Conservation (phyloP, 371 early-diverging fungal species). For the Apophysomyces ossiformis region DNA sequence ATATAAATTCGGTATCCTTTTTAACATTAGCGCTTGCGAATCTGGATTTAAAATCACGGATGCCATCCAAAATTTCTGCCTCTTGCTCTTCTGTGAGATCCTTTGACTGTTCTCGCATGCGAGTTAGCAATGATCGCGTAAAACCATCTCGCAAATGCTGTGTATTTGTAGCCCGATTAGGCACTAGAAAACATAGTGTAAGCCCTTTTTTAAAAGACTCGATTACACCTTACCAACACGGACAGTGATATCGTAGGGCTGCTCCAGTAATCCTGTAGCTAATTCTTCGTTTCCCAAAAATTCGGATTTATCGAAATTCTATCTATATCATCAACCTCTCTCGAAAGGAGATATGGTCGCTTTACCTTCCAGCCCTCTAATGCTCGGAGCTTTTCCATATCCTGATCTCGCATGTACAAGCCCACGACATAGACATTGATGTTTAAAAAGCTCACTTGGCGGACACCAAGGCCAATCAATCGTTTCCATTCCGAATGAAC, state of each 20-base stretch:
- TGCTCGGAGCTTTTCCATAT: constrained; percentile 36
- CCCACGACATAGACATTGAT: constrained; percentile 72
- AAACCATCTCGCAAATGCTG: constrained; percentile 79
- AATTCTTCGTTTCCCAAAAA: constrained; percentile 40
- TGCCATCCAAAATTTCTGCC: constrained; percentile 53
- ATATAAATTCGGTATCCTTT: constrained; percentile 62
- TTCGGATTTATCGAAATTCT: constrained; percentile 43
- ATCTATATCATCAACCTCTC: not conserved
- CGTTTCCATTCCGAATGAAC: constrained; percentile 44
- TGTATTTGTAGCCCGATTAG: constrained; percentile 65
- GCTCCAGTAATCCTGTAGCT: constrained; percentile 39
- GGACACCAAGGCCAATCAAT: constrained; percentile 69
- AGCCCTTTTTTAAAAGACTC: not conserved
- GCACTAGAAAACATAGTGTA: constrained; percentile 32
- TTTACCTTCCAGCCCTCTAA: constrained; percentile 45
- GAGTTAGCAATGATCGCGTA: constrained; percentile 57
- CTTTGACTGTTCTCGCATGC: constrained; percentile 45
- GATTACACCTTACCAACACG: constrained; percentile 38
- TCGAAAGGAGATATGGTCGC: not conserved
- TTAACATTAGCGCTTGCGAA: constrained; percentile 67
- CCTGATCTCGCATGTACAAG: constrained; percentile 59
- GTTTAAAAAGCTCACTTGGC: constrained; percentile 71
- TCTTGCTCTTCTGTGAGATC: constrained; percentile 49
- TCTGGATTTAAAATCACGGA: constrained; percentile 63
- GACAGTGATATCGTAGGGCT: constrained; percentile 51